Evolutionary conservation across 1,139 yeast genomes (phyloP).

Genomic region (Yamadazyma conglobata): DNA sequence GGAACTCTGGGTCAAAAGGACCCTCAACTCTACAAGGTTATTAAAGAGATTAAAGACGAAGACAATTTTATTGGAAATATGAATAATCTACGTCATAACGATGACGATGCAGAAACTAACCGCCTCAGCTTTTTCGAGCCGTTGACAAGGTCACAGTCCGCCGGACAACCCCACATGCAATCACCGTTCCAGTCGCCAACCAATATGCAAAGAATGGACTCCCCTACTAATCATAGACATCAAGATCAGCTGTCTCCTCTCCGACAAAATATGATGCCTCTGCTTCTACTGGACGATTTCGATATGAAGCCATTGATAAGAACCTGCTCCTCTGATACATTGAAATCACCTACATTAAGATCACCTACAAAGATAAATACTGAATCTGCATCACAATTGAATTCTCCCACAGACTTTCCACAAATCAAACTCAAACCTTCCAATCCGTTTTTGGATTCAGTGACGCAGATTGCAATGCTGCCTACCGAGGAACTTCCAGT

Average conservation of each 20-base stretch:
- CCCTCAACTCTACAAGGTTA: not conserved
- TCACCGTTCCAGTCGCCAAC: too few relatives aligned
- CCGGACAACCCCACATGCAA: too few relatives aligned
- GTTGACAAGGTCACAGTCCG: too few relatives aligned
- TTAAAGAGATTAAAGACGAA: constrained; percentile 17
- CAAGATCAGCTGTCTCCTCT: too few relatives aligned
- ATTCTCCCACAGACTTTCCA: constrained; percentile 4
- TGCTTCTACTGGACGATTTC: too few relatives aligned
- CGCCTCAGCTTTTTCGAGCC: too few relatives aligned
- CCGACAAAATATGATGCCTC: too few relatives aligned
- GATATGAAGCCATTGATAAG: constrained; percentile 1
- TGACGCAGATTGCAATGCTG: constrained; percentile 5
- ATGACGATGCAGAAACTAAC: too few relatives aligned
- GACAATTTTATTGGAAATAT: constrained; percentile 24
- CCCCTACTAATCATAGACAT: too few relatives aligned
- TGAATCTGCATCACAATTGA: not conserved
- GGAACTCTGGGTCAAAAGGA: too few relatives aligned
- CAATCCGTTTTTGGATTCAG: constrained; percentile 8
- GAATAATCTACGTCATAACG: constrained; percentile 35
- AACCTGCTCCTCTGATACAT: constrained; percentile 1
- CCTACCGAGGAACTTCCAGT: constrained; percentile 5
- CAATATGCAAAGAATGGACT: too few relatives aligned
- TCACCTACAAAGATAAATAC: constrained; percentile 1
- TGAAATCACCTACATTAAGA: constrained; percentile 5
- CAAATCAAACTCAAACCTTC: constrained; percentile 12